Conservation (phyloP, 441 rosid species). For the Pelargonium cotyledonis region DNA sequence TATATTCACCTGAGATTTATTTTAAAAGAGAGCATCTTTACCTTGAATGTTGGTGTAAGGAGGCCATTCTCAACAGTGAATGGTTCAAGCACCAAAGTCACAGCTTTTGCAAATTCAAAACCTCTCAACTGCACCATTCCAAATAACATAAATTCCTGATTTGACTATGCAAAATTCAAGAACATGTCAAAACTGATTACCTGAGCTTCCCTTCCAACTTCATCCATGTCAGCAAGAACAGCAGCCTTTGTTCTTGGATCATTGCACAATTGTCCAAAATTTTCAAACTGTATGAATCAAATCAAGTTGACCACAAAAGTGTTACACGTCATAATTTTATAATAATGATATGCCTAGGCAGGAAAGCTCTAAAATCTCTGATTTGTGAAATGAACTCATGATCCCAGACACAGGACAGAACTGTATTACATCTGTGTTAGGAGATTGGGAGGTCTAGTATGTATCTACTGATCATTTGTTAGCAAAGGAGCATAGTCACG, state of each 20-base stretch:
- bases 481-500: background rate
- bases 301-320: background rate
- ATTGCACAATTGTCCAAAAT: slow-evolving; percentile 59
- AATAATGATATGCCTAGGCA: background rate
- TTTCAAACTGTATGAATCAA: slow-evolving; percentile 39
- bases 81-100: slow-evolving; percentile 72
- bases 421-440: background rate
- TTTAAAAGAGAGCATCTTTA: slow-evolving; percentile 18
- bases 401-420: background rate
- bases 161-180: background rate
- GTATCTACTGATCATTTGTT: background rate
- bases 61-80: slow-evolving; percentile 79
- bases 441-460: background rate
- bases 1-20: background rate
- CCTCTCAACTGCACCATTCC: slow-evolving; percentile 68
- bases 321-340: background rate
- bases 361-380: background rate
- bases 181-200: slow-evolving; percentile 27
- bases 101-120: slow-evolving; percentile 86
- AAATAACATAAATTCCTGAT: background rate
- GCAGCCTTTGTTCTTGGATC: slow-evolving; percentile 74
- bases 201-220: slow-evolving; percentile 82
- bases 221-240: slow-evolving; percentile 78
- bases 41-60: slow-evolving; percentile 94
- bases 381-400: background rate